Percentiles rank a stretch among this genome's conserved stretches.
phyloP scores from a whole-genome alignment of 2,329 filamentous ascomycete species.

The Diaporthe sp. region DNA sequence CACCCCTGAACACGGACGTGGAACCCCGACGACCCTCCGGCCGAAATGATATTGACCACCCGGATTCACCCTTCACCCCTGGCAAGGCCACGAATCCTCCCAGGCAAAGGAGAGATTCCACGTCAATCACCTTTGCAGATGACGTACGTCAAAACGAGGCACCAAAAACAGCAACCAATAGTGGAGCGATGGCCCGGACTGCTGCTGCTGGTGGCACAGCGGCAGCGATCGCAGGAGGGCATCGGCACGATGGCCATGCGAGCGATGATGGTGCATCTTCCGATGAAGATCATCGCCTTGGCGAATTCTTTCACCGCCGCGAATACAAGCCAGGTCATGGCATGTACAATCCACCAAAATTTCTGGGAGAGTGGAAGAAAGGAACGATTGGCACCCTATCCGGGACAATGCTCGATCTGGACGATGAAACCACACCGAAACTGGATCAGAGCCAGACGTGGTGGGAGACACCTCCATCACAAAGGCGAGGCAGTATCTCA shows the following conservation, averaged over 20 bases:
- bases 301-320: slow-evolving; percentile 59
- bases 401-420: slow-evolving; percentile 72
- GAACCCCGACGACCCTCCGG: slow-evolving; percentile 28
- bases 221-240: slow-evolving; percentile 33
- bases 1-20: slow-evolving; percentile 36
- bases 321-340: slow-evolving; percentile 64
- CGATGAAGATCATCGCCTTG: slow-evolving; percentile 50
- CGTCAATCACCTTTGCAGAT: slow-evolving; percentile 32
- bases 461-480: slow-evolving; percentile 77
- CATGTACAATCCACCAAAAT: slow-evolving; percentile 70
- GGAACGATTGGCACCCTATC: slow-evolving; percentile 73
- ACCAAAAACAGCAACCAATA: slow-evolving; percentile 26
- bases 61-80: slow-evolving; percentile 40
- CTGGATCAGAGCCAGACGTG: slow-evolving; percentile 67
- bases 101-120: slow-evolving; percentile 40
- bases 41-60: slow-evolving; percentile 39
- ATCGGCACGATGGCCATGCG: slow-evolving; percentile 48
- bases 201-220: slow-evolving; percentile 40
- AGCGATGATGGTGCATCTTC: slow-evolving; percentile 50
- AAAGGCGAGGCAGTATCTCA: slow-evolving; percentile 62
- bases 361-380: slow-evolving; percentile 81
- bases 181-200: slow-evolving; percentile 11
- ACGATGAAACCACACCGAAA: slow-evolving; percentile 53
- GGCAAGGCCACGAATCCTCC: slow-evolving; percentile 46
- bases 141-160: slow-evolving; percentile 32